A percentile compares a stretch with the other conserved stretches of the same genome.
These are phyloP conservation scores for Galerina marginata DNA, from an alignment of 768 basidiomycete species.

Conservation along the genomic window DNA sequence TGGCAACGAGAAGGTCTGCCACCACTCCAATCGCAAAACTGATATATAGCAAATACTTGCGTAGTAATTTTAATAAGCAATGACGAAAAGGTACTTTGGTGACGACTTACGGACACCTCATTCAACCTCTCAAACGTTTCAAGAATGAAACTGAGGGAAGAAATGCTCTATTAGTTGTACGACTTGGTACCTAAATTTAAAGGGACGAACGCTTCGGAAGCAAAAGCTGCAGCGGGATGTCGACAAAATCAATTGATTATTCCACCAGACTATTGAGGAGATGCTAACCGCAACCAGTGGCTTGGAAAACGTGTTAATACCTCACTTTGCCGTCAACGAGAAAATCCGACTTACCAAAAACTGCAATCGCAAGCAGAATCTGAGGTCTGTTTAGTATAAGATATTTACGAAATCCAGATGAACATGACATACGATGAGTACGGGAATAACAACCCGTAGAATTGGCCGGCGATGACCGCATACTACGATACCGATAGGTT, in stretches of 20 bases:
- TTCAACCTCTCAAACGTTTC: conserved; percentile 16
- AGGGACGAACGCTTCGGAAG: conserved; percentile 13
- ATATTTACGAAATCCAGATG: too few species aligned
- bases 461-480: conserved; percentile 20
- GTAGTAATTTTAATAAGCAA: neutral
- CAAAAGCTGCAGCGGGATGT: conserved; percentile 4
- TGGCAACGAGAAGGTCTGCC: conserved; percentile 26
- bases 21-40: conserved; percentile 27
- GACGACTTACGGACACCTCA: conserved; percentile 11
- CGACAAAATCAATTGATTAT: neutral
- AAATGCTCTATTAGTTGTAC: neutral
- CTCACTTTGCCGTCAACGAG: neutral
- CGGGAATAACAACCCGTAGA: conserved; percentile 17
- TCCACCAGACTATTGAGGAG: neutral
- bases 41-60: conserved; percentile 18
- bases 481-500: conserved; percentile 9
- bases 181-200: neutral
- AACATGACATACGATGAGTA: conserved; percentile 19
- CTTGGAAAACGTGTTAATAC: neutral
- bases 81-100: neutral
- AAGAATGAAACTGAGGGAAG: conserved; percentile 10
- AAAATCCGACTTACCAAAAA: conserved; percentile 12
- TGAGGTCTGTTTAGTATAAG: neutral
- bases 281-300: conserved; percentile 12
- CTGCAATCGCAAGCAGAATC: conserved; percentile 13